phyloP scores from a whole-genome alignment of 1,284 basidiomycete species.

The Ganoderma lingzhi region DNA sequence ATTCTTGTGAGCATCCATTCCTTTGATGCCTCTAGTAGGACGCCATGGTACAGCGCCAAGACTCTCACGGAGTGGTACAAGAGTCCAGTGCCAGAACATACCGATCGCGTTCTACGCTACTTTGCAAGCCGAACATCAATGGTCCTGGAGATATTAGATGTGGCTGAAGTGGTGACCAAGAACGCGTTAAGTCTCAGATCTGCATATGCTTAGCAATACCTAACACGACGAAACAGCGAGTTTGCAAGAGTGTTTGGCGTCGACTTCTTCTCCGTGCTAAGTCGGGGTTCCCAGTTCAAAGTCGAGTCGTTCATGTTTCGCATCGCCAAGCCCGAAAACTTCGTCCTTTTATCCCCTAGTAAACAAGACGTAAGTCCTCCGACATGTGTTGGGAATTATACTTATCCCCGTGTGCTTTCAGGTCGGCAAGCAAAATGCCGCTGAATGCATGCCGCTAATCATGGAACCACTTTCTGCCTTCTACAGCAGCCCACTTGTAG shows the following conservation, averaged over 20 bases:
- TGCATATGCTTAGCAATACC: background rate
- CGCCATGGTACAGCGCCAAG: constrained; percentile 77
- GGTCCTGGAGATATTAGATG: constrained; percentile 82
- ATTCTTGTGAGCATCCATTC: constrained; percentile 7
- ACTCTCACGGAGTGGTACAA: constrained; percentile 82
- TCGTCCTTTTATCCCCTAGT: constrained; percentile 88
- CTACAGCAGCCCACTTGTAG: constrained; percentile 91
- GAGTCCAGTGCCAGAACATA: constrained; percentile 64
- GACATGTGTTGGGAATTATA: background rate
- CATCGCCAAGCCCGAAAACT: constrained; percentile 97
- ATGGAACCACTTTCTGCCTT: constrained; percentile 95
- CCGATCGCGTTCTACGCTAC: constrained; percentile 66
- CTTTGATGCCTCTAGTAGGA: constrained; percentile 49
- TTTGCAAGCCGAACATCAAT: constrained; percentile 69
- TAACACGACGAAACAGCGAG: constrained; percentile 62
- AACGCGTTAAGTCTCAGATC: constrained; percentile 75
- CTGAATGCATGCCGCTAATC: constrained; percentile 93
- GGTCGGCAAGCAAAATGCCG: constrained; percentile 97
- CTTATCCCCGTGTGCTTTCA: constrained; percentile 42
- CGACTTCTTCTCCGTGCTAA: constrained; percentile 96
- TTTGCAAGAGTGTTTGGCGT: constrained; percentile 97
- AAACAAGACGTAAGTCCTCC: constrained; percentile 72
- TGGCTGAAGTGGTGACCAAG: constrained; percentile 85
- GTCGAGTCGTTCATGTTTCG: constrained; percentile 99
- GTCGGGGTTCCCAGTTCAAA: constrained; percentile 96